Evolutionary conservation across 1,284 basidiomycete genomes (phyloP).

Genomic region (Flammula alnicola): DNA sequence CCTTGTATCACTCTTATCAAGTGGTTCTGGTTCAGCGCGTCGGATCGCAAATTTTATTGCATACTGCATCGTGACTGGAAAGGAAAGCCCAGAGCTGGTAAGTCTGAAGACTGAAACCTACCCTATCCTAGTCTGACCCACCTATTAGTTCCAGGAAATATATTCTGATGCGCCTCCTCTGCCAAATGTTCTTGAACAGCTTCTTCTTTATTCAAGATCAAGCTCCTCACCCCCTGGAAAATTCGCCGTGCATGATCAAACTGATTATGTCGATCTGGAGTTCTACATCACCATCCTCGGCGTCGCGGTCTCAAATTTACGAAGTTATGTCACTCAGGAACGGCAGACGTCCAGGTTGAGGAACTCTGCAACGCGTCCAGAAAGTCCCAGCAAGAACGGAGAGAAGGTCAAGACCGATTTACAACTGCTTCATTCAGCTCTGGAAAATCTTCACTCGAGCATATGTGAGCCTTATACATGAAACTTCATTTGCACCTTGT

Average conservation of each 20-base stretch:
- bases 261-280: conserved; percentile 62
- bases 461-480: conserved; percentile 57
- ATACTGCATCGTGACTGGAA: conserved; percentile 42
- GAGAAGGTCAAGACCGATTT: conserved; percentile 46
- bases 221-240: conserved; percentile 29
- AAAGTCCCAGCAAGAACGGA: conserved; percentile 36
- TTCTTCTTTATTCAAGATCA: conserved; percentile 22
- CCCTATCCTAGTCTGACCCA: neutral
- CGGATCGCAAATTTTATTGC: conserved; percentile 64
- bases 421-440: conserved; percentile 46
- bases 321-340: conserved; percentile 58
- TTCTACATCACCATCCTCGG: conserved; percentile 58
- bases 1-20: conserved; percentile 55
- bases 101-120: conserved; percentile 23
- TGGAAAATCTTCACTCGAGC: conserved; percentile 60
- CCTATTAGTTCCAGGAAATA: conserved; percentile 28
- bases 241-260: conserved; percentile 39
- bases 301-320: conserved; percentile 59
- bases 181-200: conserved; percentile 44
- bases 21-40: conserved; percentile 51
- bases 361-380: conserved; percentile 14
- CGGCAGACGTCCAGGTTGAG: conserved; percentile 19
- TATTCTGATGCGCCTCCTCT: conserved; percentile 51
- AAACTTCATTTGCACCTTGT: neutral
- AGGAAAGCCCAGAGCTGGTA: conserved; percentile 30